Base-by-base conservation (phyloP, 2,329 filamentous ascomycete species). In the Alternaria gaisen region DNA sequence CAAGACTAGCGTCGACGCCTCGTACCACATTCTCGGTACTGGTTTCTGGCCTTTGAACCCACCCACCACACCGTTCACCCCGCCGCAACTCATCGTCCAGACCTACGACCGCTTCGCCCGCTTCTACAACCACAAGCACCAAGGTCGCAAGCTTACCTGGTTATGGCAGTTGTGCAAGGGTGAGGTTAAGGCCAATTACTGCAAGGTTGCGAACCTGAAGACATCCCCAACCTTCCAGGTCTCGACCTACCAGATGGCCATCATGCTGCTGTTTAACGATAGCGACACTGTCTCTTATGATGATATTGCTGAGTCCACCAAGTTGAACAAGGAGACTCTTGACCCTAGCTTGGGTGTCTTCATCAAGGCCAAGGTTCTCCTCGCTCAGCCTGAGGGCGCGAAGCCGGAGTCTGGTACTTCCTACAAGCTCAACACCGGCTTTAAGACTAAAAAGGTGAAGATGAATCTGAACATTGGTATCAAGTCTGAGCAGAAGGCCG, bases 121-220 rank as follows among this genome's bases (percentile, higher is more conserved):
- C 32, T 99, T 96, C 79, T 99, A 99, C 84, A 93, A 92, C 80
- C 90, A 94, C 79, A 99, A 98, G 85, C 95, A 99, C 77, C 95
- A 91, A 69, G 95, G 95, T 36, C 91, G 95, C 63, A 99, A 98
- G 82, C 85, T 99, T 40, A 97, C 94, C 8, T 99, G 95, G 95
- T 81, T 99, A 58, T 99, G 95, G 95, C 93, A 98, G 77, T 83
- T 99, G 53, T 98, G 93, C 86, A 99, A 98, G 83, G 95, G 95
- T 58, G 95, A 99, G 79, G 87, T 99, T 62, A 94, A 94, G 79
- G 92, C 94, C 38, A 94, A 94, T 73, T 99, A 97, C 80, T 91
- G 92, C 84, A 96, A 93, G 82, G 79, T 81, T 3, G 67, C 65
- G 11, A 71, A 73, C 28, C 58, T 71, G 47, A 98, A 97, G 83